These are phyloP conservation scores for Scytalidium sp. DNA, from an alignment of 2,329 filamentous ascomycete species.

Conservation along the genomic window DNA sequence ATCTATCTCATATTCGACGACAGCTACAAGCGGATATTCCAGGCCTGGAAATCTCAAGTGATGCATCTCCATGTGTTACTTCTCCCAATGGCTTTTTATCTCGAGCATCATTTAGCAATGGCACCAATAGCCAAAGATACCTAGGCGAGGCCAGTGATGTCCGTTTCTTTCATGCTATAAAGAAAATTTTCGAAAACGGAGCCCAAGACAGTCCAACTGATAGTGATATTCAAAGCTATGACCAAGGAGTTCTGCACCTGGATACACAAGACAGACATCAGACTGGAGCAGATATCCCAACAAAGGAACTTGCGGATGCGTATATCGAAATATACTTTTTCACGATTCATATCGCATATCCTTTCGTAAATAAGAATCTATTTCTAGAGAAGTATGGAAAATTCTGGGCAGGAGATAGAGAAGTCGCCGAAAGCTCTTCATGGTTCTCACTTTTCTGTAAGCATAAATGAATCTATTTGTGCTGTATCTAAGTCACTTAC, in stretches of 20 bases:
- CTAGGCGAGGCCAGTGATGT: constrained; percentile 8
- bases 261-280: background rate
- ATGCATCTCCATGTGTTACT: background rate
- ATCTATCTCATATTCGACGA: constrained; percentile 12
- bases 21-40: constrained; percentile 18
- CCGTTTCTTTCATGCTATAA: constrained; percentile 1
- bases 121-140: constrained; percentile 3
- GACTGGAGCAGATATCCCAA: background rate
- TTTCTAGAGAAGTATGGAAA: background rate
- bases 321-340: constrained; percentile 1
- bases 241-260: background rate
- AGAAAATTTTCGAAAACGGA: background rate
- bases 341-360: background rate
- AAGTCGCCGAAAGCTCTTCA: background rate
- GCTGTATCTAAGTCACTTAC: background rate
- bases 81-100: background rate
- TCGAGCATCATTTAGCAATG: background rate
- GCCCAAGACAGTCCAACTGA: background rate
- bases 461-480: background rate
- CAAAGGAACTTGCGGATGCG: background rate
- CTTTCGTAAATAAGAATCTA: background rate
- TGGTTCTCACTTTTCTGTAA: constrained; percentile 1
- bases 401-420: background rate
- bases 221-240: background rate
- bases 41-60: constrained; percentile 9